A percentile compares a stretch with the other conserved stretches of the same genome.
Evolutionary conservation across 805 yeast species (phyloP).

Genomic region (Candida mattraensis): DNA sequence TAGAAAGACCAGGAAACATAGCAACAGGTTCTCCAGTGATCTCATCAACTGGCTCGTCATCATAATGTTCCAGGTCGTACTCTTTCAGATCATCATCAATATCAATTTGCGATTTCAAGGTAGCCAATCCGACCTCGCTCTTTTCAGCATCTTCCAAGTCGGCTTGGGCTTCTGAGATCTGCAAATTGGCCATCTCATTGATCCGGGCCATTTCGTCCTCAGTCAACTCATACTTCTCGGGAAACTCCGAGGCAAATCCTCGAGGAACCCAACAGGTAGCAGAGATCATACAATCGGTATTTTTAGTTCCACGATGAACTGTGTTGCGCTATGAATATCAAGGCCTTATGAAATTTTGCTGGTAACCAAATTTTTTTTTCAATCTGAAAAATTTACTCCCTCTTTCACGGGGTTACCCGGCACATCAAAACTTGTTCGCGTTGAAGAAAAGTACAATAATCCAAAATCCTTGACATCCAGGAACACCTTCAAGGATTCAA

Average conservation of each 20-base stretch:
- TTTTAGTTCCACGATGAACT: constrained; percentile 1
- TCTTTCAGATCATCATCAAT: constrained; percentile 85
- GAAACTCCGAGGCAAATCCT: constrained; percentile 91
- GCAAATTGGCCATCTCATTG: constrained; percentile 77
- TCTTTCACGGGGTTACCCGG: constrained; percentile 6
- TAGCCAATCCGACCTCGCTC: constrained; percentile 30
- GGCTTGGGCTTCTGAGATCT: constrained; percentile 72
- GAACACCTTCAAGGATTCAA: too few species aligned
- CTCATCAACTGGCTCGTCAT: constrained; percentile 58
- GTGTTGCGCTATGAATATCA: neutral
- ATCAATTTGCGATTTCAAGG: constrained; percentile 54
- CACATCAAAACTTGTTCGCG: too few species aligned
- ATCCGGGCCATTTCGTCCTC: constrained; percentile 94
- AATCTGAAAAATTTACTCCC: neutral
- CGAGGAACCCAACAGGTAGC: constrained; percentile 95
- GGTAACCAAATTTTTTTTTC: constrained; percentile 3
- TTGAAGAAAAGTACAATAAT: too few species aligned
- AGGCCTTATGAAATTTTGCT: too few species aligned
- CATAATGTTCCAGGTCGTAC: constrained; percentile 83
- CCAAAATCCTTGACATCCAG: neutral
- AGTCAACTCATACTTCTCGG: constrained; percentile 81
- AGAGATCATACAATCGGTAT: constrained; percentile 69
- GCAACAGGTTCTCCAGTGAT: constrained; percentile 52
- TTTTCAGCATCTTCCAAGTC: constrained; percentile 53
- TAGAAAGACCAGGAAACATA: constrained; percentile 71